Base-by-base conservation (phyloP, 2,329 filamentous ascomycete species). In the Alternaria sp. region DNA sequence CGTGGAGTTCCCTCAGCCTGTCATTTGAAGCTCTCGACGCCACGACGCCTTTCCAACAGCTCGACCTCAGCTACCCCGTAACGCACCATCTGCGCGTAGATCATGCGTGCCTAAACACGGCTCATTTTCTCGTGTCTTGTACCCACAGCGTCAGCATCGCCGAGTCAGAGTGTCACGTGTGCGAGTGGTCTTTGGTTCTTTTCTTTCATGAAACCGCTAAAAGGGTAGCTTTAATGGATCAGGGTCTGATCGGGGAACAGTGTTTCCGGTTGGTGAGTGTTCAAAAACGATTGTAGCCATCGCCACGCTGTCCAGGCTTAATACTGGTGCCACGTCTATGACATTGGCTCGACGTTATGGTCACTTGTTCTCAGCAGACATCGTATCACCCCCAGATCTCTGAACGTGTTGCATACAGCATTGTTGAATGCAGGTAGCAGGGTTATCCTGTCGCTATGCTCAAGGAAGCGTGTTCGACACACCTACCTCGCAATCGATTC, bases 1-100 rank as follows among this genome's bases (percentile, higher is more conserved):
- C 52, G 32, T 54, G 52, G 49, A 53, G 55, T 34, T 22, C 34
- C 7, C 38, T 57, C 36, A 38, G 48, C 55, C 22, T 46, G 42
- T 54, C 42, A 54, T 14, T 44, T n/a, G 52, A 47, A 36, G 52
- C 16, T 42, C 41, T 24, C n/a, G 7, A 30, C 51, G 55, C 55
- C 48, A 57, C 38, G 4, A 43, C 54, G 41, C 38, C 38, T 11
- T 11, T 30, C 18, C 32, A 30, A 46, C 20, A 42, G n/a, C 32
- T 41, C 28, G 41, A 44, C 32, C 49, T 58, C 41, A 54, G 42
- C 52, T 54, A 38, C 30, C 51, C 28, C 38, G 18, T 22, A 53
- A 16, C 20, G 26, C 24, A 41, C 16, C 38, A 30, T 22, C 38
- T 30, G 51, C 38, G 28, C 38, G 38, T 12, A 20, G 22, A 32